A percentile compares a stretch with the other conserved stretches of the same genome.
These are phyloP conservation scores for Podospora tetraspora DNA, from an alignment of 495 filamentous ascomycete genomes.

Conservation along the genomic window DNA sequence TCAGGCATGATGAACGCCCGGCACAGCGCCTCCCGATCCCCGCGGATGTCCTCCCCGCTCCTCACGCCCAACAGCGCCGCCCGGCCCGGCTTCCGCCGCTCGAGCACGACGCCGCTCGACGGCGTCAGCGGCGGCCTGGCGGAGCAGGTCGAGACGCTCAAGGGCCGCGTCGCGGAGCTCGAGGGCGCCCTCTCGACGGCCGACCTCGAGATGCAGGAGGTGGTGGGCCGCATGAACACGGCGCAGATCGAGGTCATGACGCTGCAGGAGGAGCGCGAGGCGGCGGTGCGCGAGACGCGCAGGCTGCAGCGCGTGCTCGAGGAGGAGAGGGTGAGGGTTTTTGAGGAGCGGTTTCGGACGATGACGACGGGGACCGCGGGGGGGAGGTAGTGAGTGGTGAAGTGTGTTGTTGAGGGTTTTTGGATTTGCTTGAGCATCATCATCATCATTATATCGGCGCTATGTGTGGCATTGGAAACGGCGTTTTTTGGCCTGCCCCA, in stretches of 20 bases:
- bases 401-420: neutral
- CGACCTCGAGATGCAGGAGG: constrained; percentile 90
- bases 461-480: constrained; percentile 5
- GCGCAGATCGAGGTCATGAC: constrained; percentile 93
- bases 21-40: constrained; percentile 35
- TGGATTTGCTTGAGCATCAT: neutral
- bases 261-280: constrained; percentile 86
- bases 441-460: constrained; percentile 8
- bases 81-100: constrained; percentile 29
- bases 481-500: constrained; percentile 3
- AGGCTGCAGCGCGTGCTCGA: constrained; percentile 57
- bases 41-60: constrained; percentile 41
- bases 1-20: constrained; percentile 56
- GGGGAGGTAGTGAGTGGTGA: constrained; percentile 14
- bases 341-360: constrained; percentile 42
- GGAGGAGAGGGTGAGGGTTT: constrained; percentile 42
- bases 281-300: constrained; percentile 76
- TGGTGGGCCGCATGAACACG: constrained; percentile 83
- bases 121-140: constrained; percentile 46
- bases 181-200: constrained; percentile 77
- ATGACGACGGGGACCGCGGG: constrained; percentile 22
- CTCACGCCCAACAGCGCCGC: constrained; percentile 8
- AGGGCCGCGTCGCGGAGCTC: constrained; percentile 59
- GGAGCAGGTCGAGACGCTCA: constrained; percentile 65
- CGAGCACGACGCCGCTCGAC: constrained; percentile 35